Percentiles rank a stretch among this genome's conserved stretches.
Conservation (phyloP, 2,329 filamentous ascomycete genomes). For the Hypomyces rosellus region DNA sequence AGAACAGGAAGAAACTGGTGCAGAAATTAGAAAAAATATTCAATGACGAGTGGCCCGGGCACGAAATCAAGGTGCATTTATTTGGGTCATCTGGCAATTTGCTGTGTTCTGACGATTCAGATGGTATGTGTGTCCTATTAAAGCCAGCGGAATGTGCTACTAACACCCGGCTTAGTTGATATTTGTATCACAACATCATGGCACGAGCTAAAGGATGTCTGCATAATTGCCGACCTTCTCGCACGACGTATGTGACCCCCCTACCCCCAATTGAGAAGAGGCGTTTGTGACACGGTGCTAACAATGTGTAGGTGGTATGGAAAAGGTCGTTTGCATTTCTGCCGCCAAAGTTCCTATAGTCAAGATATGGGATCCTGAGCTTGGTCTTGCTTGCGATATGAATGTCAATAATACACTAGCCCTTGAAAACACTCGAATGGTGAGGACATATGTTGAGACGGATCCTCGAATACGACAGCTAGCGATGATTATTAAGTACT, state of each 20-base stretch:
- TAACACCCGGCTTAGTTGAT: constrained; percentile 61
- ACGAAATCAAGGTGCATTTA: constrained; percentile 82
- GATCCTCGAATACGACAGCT: constrained; percentile 85
- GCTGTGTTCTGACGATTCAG: constrained; percentile 90
- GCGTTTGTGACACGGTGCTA: constrained; percentile 19
- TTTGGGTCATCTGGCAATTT: constrained; percentile 98
- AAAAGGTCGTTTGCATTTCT: constrained; percentile 90
- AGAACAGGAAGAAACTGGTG: constrained; percentile 69
- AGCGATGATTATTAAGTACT: constrained; percentile 96
- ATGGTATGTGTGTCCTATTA: constrained; percentile 58
- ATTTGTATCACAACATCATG: constrained; percentile 93
- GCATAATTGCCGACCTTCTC: constrained; percentile 80
- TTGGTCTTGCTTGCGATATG: constrained; percentile 88
- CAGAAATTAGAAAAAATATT: constrained; percentile 81
- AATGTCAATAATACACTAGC: constrained; percentile 97
- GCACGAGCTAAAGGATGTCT: constrained; percentile 83
- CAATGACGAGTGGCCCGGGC: constrained; percentile 85
- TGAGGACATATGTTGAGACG: constrained; percentile 91
- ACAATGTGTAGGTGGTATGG: constrained; percentile 74
- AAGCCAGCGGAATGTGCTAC: constrained; percentile 10
- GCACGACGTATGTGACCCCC: constrained; percentile 62
- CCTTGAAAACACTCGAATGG: constrained; percentile 95
- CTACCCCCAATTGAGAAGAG: not conserved
- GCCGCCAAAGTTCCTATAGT: constrained; percentile 97
- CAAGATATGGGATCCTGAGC: constrained; percentile 95